Base-by-base conservation (phyloP, 306 rosid species). In the Dryas drummondii region DNA sequence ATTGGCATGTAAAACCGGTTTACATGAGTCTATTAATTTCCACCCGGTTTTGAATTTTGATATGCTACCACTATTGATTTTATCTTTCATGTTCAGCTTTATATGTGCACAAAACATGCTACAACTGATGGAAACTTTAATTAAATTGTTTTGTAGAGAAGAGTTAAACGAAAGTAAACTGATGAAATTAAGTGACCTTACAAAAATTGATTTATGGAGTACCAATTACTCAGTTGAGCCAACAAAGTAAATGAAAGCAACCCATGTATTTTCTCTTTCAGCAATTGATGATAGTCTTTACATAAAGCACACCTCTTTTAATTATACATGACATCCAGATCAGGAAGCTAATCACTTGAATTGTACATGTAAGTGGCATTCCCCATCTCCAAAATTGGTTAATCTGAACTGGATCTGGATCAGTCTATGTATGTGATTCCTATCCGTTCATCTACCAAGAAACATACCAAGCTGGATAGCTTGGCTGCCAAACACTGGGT, bases 291-390 rank as follows among this genome's bases (percentile, higher is more conserved):
- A 53, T 59, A 72, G 63, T 61, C 76, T 86, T 70, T 77, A 76
- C 85, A 82, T 62, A 72, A 77, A 48, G 66, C 86, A 79, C 76
- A 61, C 49, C 62, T 68, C 45, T 49, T 40, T 62, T 44, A 26
- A 78, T 72, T 80, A 57, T 77, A 83, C 74, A 77, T 60, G 57
- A 81, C 51, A 87, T 40, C 77, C 56, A 79, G 74, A 87, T 58
- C 81, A 80, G 51, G 46, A 77, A 81, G 73, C 58, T 76, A 78
- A 83, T 55, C 79, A 70, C 68, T 73, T 19, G 52, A 55, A 47
- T 32, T 17, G 22, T 66, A 79, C 70, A 55, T 62, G 72, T 46
- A 77, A 80, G 68, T 37, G 40, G 46, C 72, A 50, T 8, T 63
- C 47, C 13, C 60, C 73, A 76, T 73, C 60, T 26, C 76, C 66